Base-by-base conservation (phyloP, 2,329 filamentous ascomycete genomes). In the Metarhizium anisopliae region DNA sequence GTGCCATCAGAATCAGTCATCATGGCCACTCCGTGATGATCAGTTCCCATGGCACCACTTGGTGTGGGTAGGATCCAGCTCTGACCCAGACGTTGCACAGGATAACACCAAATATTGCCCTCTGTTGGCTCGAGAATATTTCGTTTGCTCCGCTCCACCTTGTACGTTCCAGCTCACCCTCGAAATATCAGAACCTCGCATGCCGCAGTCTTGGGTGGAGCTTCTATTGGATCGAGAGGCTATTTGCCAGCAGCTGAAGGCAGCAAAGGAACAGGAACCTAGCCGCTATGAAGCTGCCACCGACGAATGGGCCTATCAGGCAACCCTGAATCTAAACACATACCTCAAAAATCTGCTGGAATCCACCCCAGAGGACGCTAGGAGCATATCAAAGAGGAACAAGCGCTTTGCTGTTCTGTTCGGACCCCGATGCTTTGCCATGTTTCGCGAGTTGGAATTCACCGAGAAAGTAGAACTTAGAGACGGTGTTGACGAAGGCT, bases 401-500 rank as follows among this genome's bases (percentile, higher is more conserved):
- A 83, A 82, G 63, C 74, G 77, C 14, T 83, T 83, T 55, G 68
- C 69, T 30, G 75, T 82, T 2, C 70, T 80, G 6, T 82, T 83
- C 56, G 77, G 79, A 0, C 70, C 71, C 4, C 74, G 76, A 4
- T 78, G 78, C 52, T 74, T 77, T 50, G 63, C 67, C 25, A 70
- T 83, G 13, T 79, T 83, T 60, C 68, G 67, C 14, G 71, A 72
- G 13, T 67, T 84, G 4, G 78, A 76, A 11, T 83, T 82, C 50
- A 60, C 66, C 2, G 76, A 80, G 61, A 64, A 68, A 2, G 54
- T 66, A 2, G 62, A 73, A 5, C 66, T 72, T 1, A 67, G 67
- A 8, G 70, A 73, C 16, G 73, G 67, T 2, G 70, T 78, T 2
- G 68, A 72, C 50, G 66, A 76, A 62, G 66, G 70, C 3, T 67